Base-by-base conservation (phyloP, 179 eudicot genomes). In the Beta corolliflora region DNA sequence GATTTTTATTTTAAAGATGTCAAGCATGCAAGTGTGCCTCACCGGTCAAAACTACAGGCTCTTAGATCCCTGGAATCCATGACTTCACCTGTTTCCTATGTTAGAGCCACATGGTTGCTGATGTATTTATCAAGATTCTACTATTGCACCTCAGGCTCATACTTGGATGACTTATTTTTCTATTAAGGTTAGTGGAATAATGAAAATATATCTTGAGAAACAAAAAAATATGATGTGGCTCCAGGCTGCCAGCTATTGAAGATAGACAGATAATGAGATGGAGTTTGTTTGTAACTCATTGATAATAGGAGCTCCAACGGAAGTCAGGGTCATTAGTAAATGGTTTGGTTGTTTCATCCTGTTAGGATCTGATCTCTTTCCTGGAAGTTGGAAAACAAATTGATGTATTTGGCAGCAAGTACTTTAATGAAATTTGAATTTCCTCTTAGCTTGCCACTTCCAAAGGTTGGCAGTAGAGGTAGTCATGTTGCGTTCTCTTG, bases 71-170 rank as follows among this genome's bases (percentile, higher is more conserved):
- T 23, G 46, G 25, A n/a, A 56, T 56, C 4, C 25, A 29, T 56
- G 77, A 8, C 48, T 74, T 29, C 25, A 36, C 5, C 46, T 73
- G 63, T 53, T 73, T 73, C 63, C 46, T 13, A 31, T 73, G 23
- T 7, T 48, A 54, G 63, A 54, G 46, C 53, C 69, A 21, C 72
- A 41, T 69, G 12, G 50, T 75, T 55, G 46, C 50, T 82, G 75
- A 60, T 41, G 10, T 2, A 15, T 53, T 14, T 13, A 23, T 29
- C n/a, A 25, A 21, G 9, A 72, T 50, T 71, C 41, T 21, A 0
- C 15, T 19, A n/a, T 9, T 46, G 3, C 41, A 2, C 44, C 3
- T 19, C 21, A 50, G 36, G 36, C 11, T 23, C 58, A 45, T 69
- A 16, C 44, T 0, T 69, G n/a, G 21, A 18, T 69, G 53, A 23